Base-by-base conservation (phyloP, 1,139 yeast species). In the Candida sanyaensis region DNA sequence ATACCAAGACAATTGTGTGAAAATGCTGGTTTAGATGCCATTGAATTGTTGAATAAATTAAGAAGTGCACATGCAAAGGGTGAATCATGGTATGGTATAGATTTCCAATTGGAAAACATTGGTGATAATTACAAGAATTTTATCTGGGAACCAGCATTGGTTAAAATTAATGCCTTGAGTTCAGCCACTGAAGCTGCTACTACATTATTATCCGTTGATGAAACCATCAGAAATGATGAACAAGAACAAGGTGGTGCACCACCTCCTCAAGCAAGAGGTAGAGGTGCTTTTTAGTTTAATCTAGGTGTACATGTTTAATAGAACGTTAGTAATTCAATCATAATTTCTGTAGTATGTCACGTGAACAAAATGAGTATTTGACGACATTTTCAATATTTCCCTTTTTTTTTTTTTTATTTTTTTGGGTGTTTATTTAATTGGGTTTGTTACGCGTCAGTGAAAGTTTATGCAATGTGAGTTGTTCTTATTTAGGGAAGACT, bases 121-220 rank as follows among this genome's bases (percentile, higher is more conserved):
- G 92, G 93, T 43, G 86, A 93, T 69, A 93, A 91, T 65, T 83
- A 91, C 76, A 84, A 81, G 50, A 82, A 78, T 54, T 93, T 90
- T 63, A 96, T 93, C 52, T 93, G 99, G 99, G 99, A 93, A 68
- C 99, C 99, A 5, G 86, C 97, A 36, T 79, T 93, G 60, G 96
- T 93, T 46, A 93, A 93, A 72, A 81, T 84, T 55, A 95, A 93
- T 65, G 97, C 99, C n/a, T 73, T 95, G 53, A 87, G 84, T 63
- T 86, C 96, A 57, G 99, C 99, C 26, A 87, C 97, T n/a, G 99
- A 93, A 68, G 99, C 99, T 36, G 96, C 98, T 7, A 86, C 90
- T 51, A 75, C 93, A 62, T 88, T 93, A 59, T 78, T 93, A 56
- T 86, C 96, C 17, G 96, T 93, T 48, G 99, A 93, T 67, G 99